Conservation (phyloP, 2,329 filamentous ascomycete species). For the Amphichorda felina region DNA sequence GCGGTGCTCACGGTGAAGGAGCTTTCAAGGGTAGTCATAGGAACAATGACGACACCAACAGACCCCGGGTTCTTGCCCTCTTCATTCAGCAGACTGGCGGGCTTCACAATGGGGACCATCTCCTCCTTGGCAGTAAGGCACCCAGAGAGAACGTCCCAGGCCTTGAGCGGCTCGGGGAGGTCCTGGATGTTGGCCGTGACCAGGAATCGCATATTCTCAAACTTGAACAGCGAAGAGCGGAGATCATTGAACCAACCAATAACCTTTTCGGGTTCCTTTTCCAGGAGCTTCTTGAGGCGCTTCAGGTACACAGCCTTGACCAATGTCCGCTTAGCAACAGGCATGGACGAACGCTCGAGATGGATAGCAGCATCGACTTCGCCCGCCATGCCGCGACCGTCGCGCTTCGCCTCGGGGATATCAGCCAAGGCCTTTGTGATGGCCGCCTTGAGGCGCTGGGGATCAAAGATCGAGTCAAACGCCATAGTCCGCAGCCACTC, state of each 20-base stretch:
- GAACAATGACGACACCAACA: conserved; percentile 65
- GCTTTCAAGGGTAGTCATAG: conserved; percentile 86
- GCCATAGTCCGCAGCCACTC: conserved; percentile 78
- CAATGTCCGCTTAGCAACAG: conserved; percentile 68
- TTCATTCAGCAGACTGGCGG: conserved; percentile 60
- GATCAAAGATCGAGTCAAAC: conserved; percentile 81
- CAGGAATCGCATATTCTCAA: conserved; percentile 75
- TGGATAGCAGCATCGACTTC: conserved; percentile 69
- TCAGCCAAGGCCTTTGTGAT: conserved; percentile 80
- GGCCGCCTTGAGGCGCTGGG: conserved; percentile 47
- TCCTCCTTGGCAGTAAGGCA: conserved; percentile 26
- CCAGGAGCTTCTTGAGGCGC: conserved; percentile 68
- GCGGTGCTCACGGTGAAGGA: conserved; percentile 74
- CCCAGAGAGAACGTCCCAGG: conserved; percentile 53
- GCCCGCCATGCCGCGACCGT: conserved; percentile 56
- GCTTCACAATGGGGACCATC: conserved; percentile 59
- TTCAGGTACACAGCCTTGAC: conserved; percentile 84
- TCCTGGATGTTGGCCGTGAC: conserved; percentile 72
- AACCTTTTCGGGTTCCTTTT: conserved; percentile 63
- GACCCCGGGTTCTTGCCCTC: conserved; percentile 66
- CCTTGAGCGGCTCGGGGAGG: conserved; percentile 61
- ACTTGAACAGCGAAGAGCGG: conserved; percentile 63
- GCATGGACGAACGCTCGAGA: conserved; percentile 62
- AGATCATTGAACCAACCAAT: conserved; percentile 68
- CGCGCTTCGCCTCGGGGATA: conserved; percentile 83